These are phyloP conservation scores for Dacryopinax primogenitus DNA, from an alignment of 768 basidiomycete species.

Conservation along the genomic window DNA sequence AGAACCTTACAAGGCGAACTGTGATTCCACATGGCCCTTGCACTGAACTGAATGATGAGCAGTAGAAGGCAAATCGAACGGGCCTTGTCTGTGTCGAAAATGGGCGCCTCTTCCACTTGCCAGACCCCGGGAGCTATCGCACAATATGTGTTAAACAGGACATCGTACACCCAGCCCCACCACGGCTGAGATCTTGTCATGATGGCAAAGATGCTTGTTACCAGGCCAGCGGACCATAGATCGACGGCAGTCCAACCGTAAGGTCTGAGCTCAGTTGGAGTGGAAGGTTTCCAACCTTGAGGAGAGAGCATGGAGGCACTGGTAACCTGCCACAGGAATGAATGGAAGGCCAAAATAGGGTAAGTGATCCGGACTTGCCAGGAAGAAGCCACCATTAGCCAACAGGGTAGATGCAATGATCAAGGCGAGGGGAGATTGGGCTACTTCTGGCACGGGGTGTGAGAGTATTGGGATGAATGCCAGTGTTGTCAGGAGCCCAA, in stretches of 20 bases:
- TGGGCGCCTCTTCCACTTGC: constrained; percentile 45
- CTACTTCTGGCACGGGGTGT: constrained; percentile 38
- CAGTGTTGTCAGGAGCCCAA: constrained; percentile 63
- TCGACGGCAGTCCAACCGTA: constrained; percentile 81
- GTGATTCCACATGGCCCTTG: constrained; percentile 48
- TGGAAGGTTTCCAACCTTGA: constrained; percentile 50
- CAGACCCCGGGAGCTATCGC: constrained; percentile 24
- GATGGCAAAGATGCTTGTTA: constrained; percentile 65
- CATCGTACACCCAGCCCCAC: constrained; percentile 26
- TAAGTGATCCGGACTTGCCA: constrained; percentile 43
- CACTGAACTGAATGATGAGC: constrained; percentile 47
- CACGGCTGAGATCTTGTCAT: constrained; percentile 80
- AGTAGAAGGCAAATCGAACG: constrained; percentile 59
- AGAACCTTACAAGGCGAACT: neutral
- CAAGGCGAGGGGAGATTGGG: constrained; percentile 63
- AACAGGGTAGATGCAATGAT: constrained; percentile 57
- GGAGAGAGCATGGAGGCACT: constrained; percentile 54
- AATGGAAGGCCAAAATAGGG: neutral
- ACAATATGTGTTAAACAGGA: constrained; percentile 11
- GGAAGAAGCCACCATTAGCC: constrained; percentile 72
- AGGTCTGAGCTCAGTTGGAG: constrained; percentile 65
- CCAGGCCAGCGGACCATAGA: constrained; percentile 69
- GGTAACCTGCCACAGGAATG: constrained; percentile 17
- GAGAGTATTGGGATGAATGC: constrained; percentile 54
- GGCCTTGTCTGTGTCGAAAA: constrained; percentile 31